Percentiles rank a stretch among this genome's conserved stretches.
Conservation (phyloP, 2,329 filamentous ascomycete species). For the Sarocladiaceae sp. region DNA sequence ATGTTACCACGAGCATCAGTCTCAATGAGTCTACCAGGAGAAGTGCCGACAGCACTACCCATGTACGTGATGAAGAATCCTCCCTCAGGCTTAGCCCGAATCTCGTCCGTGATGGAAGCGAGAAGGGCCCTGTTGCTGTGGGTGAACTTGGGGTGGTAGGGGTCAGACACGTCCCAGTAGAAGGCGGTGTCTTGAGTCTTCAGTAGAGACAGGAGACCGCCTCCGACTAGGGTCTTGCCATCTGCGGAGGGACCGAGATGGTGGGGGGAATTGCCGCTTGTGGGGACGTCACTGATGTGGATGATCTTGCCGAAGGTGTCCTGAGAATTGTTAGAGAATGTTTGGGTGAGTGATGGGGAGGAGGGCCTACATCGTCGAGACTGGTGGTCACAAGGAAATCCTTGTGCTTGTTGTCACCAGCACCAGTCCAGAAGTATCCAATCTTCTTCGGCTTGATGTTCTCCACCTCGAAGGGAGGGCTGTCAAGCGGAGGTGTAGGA, state of each 20-base stretch:
- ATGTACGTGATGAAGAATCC: conserved; percentile 22
- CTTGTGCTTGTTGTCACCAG: conserved; percentile 56
- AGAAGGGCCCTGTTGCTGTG: conserved; percentile 58
- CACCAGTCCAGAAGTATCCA: conserved; percentile 60
- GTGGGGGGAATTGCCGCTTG: conserved; percentile 57
- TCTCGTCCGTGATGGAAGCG: conserved; percentile 57
- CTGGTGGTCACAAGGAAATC: conserved; percentile 56
- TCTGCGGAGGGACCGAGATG: conserved; percentile 51
- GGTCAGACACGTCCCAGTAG: conserved; percentile 57
- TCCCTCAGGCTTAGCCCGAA: conserved; percentile 59
- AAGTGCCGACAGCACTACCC: conserved; percentile 54
- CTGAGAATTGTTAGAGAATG: conserved; percentile 19
- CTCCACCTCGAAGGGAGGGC: conserved; percentile 46
- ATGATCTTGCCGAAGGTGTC: conserved; percentile 59
- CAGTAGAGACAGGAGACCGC: conserved; percentile 53
- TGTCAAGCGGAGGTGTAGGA: conserved; percentile 54
- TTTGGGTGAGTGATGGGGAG: no score
- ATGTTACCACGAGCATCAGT: conserved; percentile 56
- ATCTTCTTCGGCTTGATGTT: conserved; percentile 62
- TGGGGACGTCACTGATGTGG: conserved; percentile 53
- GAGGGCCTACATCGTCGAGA: conserved; percentile 47
- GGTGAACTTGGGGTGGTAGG: conserved; percentile 53
- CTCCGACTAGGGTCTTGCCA: conserved; percentile 53
- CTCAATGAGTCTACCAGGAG: conserved; percentile 56
- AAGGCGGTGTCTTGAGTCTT: conserved; percentile 59